Conservation (phyloP, 2,329 filamentous ascomycete species). For the Thermoascus crustaceus region DNA sequence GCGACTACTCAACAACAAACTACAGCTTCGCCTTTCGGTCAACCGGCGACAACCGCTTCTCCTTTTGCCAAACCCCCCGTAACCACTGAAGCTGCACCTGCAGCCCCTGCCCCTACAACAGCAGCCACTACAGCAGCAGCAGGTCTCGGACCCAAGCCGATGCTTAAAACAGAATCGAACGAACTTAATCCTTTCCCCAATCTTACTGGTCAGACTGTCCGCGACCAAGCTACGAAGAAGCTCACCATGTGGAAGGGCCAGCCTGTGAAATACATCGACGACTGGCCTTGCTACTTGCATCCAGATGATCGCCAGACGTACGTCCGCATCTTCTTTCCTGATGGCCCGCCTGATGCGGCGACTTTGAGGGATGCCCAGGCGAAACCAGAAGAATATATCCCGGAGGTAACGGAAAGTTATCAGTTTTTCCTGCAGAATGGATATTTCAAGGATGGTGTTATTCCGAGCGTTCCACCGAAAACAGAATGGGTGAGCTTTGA, state of each 20-base stretch:
- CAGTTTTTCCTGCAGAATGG: constrained; percentile 56
- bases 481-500: constrained; percentile 68
- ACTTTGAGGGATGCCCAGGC: constrained; percentile 44
- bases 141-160: constrained; percentile 20
- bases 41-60: constrained; percentile 17
- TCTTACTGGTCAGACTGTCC: constrained; percentile 29
- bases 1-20: neutral
- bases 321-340: constrained; percentile 64
- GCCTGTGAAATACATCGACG: constrained; percentile 51
- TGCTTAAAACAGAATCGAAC: constrained; percentile 19
- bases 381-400: constrained; percentile 43
- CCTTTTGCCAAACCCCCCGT: constrained; percentile 18
- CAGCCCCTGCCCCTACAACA: constrained; percentile 7
- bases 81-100: constrained; percentile 5
- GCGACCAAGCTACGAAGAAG: constrained; percentile 26
- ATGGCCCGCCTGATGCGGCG: constrained; percentile 52
- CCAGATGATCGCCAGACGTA: constrained; percentile 47
- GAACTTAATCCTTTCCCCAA: constrained; percentile 29
- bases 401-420: constrained; percentile 54
- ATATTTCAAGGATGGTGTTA: constrained; percentile 58
- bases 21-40: constrained; percentile 19
- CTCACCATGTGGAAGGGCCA: constrained; percentile 57
- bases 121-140: constrained; percentile 7
- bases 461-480: constrained; percentile 71
- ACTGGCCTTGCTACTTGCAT: constrained; percentile 44